Base-by-base conservation (phyloP, 306 rosid species). In the Casuarina glauca region DNA sequence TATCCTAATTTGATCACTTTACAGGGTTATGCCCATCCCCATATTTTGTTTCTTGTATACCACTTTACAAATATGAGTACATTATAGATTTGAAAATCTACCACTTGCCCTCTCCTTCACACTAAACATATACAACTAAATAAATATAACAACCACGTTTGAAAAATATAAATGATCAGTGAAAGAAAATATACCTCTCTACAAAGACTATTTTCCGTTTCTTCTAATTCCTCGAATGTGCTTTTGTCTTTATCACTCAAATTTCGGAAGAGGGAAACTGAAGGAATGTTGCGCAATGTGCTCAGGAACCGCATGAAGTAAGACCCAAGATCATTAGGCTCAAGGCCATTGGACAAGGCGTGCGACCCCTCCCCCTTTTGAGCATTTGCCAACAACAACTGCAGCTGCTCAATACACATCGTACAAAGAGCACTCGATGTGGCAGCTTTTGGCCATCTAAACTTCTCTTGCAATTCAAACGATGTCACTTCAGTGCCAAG, bases 401-500 rank as follows among this genome's bases (percentile, higher is more conserved):
- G 98, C 72, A 95, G 94, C 86, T 95, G 98, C 80, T 93, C 96
- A 69, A 95, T 90, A 75, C 98, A 95, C 87, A 88, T 86, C 82
- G 84, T 86, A 89, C 97, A 91, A 79, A 95, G 97, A 78, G 93
- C 81, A 86, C 82, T 90, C 0, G 98, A 86, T 51, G 97, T 85
- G 79, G 99, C 90, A 75, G 79, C 82, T 84, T 95, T 95, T 69
- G 99, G 98, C 99, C 97, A 95, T 85, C 90, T 87, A 78, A 95
- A 89, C 76, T 87, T 93, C 89, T 93, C 97, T 54, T 88, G 84
- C 69, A 95, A 84, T 88, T 95, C 97, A 82, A 93, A 91, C 6
- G 99, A 95, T 76, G 99, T 95, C 66, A 95, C 93, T 86, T 93
- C 97, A 74, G 87, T 78, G 81, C 99, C 97, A 78, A 95, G 97